These are phyloP conservation scores for Calonectria naviculata DNA, from an alignment of 2,329 filamentous ascomycete species.

Conservation along the genomic window DNA sequence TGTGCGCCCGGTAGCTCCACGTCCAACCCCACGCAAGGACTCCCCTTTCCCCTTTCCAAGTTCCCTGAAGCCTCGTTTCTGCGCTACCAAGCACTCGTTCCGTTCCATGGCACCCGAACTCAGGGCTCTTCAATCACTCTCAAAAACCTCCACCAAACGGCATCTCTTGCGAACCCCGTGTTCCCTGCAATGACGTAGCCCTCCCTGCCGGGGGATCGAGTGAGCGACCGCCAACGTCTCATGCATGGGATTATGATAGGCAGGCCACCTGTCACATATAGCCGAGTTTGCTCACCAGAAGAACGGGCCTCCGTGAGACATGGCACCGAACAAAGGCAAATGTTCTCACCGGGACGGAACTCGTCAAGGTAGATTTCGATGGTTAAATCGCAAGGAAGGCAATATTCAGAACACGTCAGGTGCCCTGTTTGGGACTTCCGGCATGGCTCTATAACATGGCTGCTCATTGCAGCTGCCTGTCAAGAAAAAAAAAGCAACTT, in stretches of 20 bases:
- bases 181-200: not conserved
- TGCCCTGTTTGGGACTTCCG: not conserved
- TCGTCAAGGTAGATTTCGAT: not conserved
- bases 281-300: not conserved
- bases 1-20: not conserved
- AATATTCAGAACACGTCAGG: slow-evolving; percentile 2
- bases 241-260: not conserved
- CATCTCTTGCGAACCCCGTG: not conserved
- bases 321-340: not conserved
- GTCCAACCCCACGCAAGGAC: not conserved
- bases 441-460: not conserved
- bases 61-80: not conserved
- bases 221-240: not conserved
- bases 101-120: not conserved
- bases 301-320: not conserved
- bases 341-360: not conserved
- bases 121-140: too few species aligned
- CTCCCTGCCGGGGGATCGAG: not conserved
- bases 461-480: not conserved
- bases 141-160: not conserved
- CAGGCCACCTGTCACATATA: not conserved
- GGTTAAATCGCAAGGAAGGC: not conserved
- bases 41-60: not conserved
- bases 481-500: not conserved
- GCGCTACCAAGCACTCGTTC: not conserved